Conservation (phyloP, 768 basidiomycete genomes). For the Tulasnella sp. region DNA sequence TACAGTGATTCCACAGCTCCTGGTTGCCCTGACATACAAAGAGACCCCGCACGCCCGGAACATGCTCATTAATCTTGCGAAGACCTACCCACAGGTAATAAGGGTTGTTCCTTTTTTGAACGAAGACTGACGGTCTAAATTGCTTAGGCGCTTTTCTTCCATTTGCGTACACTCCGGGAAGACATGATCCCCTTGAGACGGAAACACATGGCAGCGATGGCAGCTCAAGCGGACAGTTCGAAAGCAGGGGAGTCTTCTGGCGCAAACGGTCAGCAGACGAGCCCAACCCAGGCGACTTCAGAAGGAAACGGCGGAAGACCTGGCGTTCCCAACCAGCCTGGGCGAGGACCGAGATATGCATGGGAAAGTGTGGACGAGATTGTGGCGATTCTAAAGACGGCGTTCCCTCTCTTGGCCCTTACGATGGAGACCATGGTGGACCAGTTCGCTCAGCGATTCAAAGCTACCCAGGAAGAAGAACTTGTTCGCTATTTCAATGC, state of each 20-base stretch:
- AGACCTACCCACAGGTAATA: conserved; percentile 84
- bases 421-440: conserved; percentile 98
- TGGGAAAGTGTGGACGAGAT: conserved; percentile 94
- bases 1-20: conserved; percentile 89
- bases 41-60: conserved; percentile 91
- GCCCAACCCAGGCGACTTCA: not conserved
- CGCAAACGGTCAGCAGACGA: not conserved
- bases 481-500: conserved; percentile 87
- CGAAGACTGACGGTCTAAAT: not conserved
- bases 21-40: conserved; percentile 80
- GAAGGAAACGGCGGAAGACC: conserved; percentile 23
- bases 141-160: conserved; percentile 86
- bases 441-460: conserved; percentile 85
- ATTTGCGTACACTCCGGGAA: conserved; percentile 77
- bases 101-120: not conserved
- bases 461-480: conserved; percentile 85
- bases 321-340: conserved; percentile 32
- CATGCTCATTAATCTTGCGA: conserved; percentile 83
- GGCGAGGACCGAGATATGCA: conserved; percentile 47
- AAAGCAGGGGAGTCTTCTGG: not conserved
- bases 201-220: conserved; percentile 36
- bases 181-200: conserved; percentile 47
- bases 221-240: conserved; percentile 24
- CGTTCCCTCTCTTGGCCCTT: conserved; percentile 88
- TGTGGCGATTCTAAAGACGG: conserved; percentile 87